Evolutionary conservation across 2,329 filamentous ascomycete species (phyloP), one percentile per base, ranked within the genome.

Genomic region (Rachicladosporium sp.): DNA sequence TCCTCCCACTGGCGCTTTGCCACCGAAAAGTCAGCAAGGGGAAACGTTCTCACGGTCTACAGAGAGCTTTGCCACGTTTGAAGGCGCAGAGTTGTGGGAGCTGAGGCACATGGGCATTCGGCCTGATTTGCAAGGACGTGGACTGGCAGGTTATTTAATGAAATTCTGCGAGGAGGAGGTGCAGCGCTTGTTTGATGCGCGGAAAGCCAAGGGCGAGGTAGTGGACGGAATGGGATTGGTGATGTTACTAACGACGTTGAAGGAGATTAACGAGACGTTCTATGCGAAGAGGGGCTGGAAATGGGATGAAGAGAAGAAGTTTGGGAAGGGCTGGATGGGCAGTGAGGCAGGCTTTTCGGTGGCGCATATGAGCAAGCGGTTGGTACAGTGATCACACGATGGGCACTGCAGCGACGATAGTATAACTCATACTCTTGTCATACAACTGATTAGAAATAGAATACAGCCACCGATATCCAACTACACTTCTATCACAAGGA

Each of bases 81-180:
- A 3, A 27, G 23, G 23, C 6, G 23, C 23, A 8, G 38, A 44
- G 31, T 19, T 43, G 10, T 49, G 46, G 46, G 46, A 49, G 37
- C 29, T 49, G 19, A 46, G 41, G 31, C 15, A 38, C 2, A 30
- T 49, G 35, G 45, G 41, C n/a, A 39, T 44, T 3, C 41, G 40
- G 10, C 31, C 34, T 7, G 11, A 19, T 7, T n/a, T 37, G 21
- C 42, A 45, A 30, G 13, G 40, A 8, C 37, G 35, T 15, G 46
- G 46, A n/a, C 11, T 50, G 15, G 48, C 44, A 6, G 36, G 41
- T 3, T 42, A 43, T 19, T 32, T 48, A 31, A 46, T 48, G 44
- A 40, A 40, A 23, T 21, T 39, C 8, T 38, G 42, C 9, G 47
- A 49, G 6, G 37, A 39, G 29, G 46, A 48, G 37, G 33, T 41